A percentile compares a stretch with the other conserved stretches of the same genome.
Evolutionary conservation across 2,329 filamentous ascomycete species (phyloP).

Genomic region (Hymenoscyphus repandus): DNA sequence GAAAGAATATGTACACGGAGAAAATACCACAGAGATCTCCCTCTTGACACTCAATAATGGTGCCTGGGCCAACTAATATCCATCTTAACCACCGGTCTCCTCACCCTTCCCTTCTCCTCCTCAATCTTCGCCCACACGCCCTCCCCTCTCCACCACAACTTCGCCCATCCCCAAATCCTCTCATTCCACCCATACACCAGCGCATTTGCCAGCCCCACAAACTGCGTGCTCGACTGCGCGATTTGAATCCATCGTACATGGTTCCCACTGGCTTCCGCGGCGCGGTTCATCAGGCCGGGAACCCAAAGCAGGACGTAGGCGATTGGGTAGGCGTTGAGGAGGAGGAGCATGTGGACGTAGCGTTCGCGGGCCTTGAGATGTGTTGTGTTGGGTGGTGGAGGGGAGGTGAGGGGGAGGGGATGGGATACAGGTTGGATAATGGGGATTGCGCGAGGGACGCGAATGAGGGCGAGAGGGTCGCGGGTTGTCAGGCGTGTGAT

Average conservation of each 20-base stretch:
- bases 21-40: too few relatives aligned
- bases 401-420: background rate
- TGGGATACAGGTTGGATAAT: background rate
- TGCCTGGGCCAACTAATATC: background rate
- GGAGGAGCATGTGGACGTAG: background rate
- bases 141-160: slow-evolving; percentile 1
- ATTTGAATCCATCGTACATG: slow-evolving; percentile 25
- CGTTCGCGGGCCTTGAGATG: background rate
- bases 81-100: background rate
- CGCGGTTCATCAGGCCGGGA: background rate
- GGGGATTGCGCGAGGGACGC: background rate
- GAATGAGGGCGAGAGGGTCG: background rate
- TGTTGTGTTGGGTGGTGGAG: background rate
- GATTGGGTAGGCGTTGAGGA: background rate
- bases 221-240: slow-evolving; percentile 35
- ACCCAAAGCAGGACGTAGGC: background rate
- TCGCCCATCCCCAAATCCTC: slow-evolving; percentile 1
- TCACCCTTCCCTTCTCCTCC: background rate
- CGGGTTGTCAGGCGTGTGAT: background rate
- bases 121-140: background rate
- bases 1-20: too few relatives aligned
- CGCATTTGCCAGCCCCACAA: slow-evolving; percentile 35
- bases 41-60: too few relatives aligned
- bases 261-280: slow-evolving; percentile 17
- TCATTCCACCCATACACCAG: slow-evolving; percentile 37